Evolutionary conservation across 306 rosid species (phyloP).

Genomic region (Glycine soja): DNA sequence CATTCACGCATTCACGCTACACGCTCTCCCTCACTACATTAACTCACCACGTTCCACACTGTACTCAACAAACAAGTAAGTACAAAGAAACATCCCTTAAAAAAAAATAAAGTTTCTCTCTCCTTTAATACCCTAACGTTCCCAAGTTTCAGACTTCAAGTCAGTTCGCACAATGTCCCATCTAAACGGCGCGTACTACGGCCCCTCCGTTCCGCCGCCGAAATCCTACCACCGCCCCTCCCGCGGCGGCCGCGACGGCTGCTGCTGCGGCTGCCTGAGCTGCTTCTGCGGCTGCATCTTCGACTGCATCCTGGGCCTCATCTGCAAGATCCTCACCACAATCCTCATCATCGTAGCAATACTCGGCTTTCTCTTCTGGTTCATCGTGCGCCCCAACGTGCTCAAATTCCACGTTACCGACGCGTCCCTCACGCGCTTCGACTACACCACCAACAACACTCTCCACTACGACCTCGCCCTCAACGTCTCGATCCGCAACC

Average conservation of each 20-base stretch:
- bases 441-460: constrained; percentile 44
- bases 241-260: constrained; percentile 51
- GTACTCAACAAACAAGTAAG: background rate
- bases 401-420: constrained; percentile 57
- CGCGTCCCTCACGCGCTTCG: constrained; percentile 65
- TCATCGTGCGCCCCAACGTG: constrained; percentile 62
- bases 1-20: background rate
- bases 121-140: background rate
- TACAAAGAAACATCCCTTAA: background rate
- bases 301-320: constrained; percentile 53
- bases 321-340: constrained; percentile 49
- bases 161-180: constrained; percentile 53
- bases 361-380: constrained; percentile 53
- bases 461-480: constrained; percentile 59
- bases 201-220: constrained; percentile 82
- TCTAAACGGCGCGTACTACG: constrained; percentile 84
- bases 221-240: constrained; percentile 53
- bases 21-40: background rate
- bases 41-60: background rate
- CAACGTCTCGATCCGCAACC: constrained; percentile 66
- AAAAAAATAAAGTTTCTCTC: background rate
- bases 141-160: background rate
- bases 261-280: constrained; percentile 45
- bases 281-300: constrained; percentile 61
- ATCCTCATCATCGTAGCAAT: constrained; percentile 47